Base-by-base conservation (phyloP, 2,329 filamentous ascomycete genomes). In the Botryotinia convoluta region DNA sequence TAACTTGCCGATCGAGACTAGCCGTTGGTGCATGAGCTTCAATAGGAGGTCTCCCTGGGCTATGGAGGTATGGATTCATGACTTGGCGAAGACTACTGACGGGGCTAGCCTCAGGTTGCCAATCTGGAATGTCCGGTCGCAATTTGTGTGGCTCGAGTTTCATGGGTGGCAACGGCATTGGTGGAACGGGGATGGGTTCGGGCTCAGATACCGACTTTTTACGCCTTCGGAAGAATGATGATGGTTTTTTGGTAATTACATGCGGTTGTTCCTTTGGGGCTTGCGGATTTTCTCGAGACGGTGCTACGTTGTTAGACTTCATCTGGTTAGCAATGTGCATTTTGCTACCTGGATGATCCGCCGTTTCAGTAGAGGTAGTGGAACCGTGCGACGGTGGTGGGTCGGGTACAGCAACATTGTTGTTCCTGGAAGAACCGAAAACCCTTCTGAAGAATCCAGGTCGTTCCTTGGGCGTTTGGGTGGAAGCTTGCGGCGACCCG, bases 391-490 rank as follows among this genome's bases (percentile, higher is more conserved):
- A 78, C 12, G 75, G 74, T 45, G 78, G 76, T 61, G 79, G 74
- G 71, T 83, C 83, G n/a, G 80, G 74, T 14, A 76, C 75, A 72
- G 74, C 77, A 72, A 79, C 78, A 75, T 79, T 81, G 76, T 81
- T 85, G 67, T 83, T 87, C 80, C 87, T 92, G 51, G 92, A 89
- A 16, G 91, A 92, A 62, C 86, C 83, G 84, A 98, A 98, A 57
- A 98, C 93, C 76, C 95, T 90, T 78, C 94, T 90, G 85, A 98
- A 98, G 85, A 99, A 98, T 32, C 96, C 95, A 14, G 89, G 93
- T 73, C 90, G 90, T 79, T 93, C 91, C 80, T 92, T 93, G 70
- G 85, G 82, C 83, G 78, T 84, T 77, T 82, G 82, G 76, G 80
- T 84, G 22, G 7, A 35, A 64, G 59, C 20, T 62, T 67, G 69